Base-by-base conservation (phyloP, 306 rosid species). In the Glycine soja region DNA sequence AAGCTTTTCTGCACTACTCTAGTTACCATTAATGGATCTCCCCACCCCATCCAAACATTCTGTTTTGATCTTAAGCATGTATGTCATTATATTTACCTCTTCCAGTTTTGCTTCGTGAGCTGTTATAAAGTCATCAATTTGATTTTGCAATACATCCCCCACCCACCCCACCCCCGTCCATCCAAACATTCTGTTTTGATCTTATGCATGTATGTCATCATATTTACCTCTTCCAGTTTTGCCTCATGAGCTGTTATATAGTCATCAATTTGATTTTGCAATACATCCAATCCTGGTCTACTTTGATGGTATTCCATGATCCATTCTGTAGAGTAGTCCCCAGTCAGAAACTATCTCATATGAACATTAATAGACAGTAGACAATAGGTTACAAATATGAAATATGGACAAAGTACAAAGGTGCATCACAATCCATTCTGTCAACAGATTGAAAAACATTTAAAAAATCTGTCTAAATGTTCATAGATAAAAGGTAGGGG, bases 191-290 rank as follows among this genome's bases (percentile, higher is more conserved):
- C 46, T 30, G 11, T 74, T 68, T 34, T 45, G 5, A 74, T 43
- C 11, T 32, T 3, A 73, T 5, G 24, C 43, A 57, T 8, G 24
- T 69, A 66, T 42, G 10, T 30, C 10, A 47, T 18, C 68, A 54
- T 32, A 40, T 46, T 70, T 85, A 95, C 97, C 97, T 86, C 88
- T 84, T 93, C 96, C 40, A 90, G 54, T 79, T 84, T 82, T 50
- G 48, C 94, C 82, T 95, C 99, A 10, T 93, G 89, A n/a, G 85
- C 83, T 42, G 81, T 85, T 68, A 91, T 82, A 66, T 89, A 95
- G 50, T 91, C 91, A 58, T 95, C 94, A 32, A 95, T 89, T 68
- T 86, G 90, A 68, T 87, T 81, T 74, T 89, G 92, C 89, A 95
- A 89, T 38, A 82, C 82, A 65, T 87, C 81, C 84, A 90, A 77